These are phyloP conservation scores for Isatis lusitanica DNA, from an alignment of 441 rosid genomes.

Conservation along the genomic window DNA sequence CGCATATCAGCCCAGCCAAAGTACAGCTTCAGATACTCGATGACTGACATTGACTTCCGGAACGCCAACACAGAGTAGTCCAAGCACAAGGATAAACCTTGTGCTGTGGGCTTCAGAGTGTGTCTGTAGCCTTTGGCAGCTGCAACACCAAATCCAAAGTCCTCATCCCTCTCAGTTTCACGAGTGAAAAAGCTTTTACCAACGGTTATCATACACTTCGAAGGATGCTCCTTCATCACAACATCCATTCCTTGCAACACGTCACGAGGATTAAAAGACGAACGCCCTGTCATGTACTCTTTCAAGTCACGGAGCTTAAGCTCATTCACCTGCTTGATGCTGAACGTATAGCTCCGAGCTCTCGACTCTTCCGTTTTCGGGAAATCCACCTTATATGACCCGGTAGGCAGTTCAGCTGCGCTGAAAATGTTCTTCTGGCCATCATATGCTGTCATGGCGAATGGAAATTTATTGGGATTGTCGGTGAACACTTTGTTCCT, in stretches of 20 bases:
- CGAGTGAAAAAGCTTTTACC: conserved; percentile 59
- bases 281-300: conserved; percentile 53
- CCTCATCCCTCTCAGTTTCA: conserved; percentile 29
- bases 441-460: conserved; percentile 75
- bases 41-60: conserved; percentile 54
- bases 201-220: conserved; percentile 60
- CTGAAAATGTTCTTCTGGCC: conserved; percentile 90
- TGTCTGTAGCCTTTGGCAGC: conserved; percentile 65
- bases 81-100: conserved; percentile 70
- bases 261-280: conserved; percentile 57
- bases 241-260: conserved; percentile 86
- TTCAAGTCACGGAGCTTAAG: conserved; percentile 57
- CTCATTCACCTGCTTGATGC: conserved; percentile 63
- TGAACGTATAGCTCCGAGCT: conserved; percentile 38
- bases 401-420: conserved; percentile 55
- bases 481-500: conserved; percentile 57
- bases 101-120: conserved; percentile 68
- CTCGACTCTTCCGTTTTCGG: conserved; percentile 46
- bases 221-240: conserved; percentile 89
- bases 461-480: conserved; percentile 50
- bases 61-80: conserved; percentile 85
- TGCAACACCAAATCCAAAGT: conserved; percentile 56
- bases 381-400: conserved; percentile 51
- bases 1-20: conserved; percentile 36
- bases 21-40: conserved; percentile 52